These are phyloP conservation scores for Pichia sp. DNA, from an alignment of 1,139 yeast species.

Conservation along the genomic window DNA sequence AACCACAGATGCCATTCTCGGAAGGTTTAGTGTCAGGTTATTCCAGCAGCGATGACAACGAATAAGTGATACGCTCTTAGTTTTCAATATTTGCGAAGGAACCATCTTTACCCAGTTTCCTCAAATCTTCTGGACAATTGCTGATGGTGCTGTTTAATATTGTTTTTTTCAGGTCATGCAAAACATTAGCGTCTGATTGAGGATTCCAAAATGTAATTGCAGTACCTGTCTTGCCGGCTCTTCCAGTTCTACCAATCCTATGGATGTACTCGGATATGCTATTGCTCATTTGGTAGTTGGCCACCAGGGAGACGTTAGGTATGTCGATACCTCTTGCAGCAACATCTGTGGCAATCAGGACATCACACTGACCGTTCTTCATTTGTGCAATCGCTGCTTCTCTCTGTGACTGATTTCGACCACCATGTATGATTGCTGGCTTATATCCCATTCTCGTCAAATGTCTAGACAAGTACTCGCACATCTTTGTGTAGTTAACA, in stretches of 20 bases:
- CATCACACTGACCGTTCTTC: constrained; percentile 50
- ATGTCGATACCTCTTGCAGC: constrained; percentile 97
- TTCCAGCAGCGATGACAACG: constrained; percentile 6
- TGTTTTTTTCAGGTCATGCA: constrained; percentile 45
- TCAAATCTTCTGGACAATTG: constrained; percentile 47
- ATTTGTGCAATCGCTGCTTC: constrained; percentile 68
- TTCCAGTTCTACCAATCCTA: constrained; percentile 92
- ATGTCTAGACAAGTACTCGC: constrained; percentile 55
- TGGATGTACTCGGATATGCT: constrained; percentile 81
- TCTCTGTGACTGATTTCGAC: constrained; percentile 80
- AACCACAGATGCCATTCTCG: too few relatives aligned
- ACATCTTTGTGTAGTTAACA: constrained; percentile 67
- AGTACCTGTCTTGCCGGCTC: constrained; percentile 79
- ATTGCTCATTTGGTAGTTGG: constrained; percentile 79
- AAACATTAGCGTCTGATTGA: constrained; percentile 43
- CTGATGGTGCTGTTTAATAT: constrained; percentile 41
- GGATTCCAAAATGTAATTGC: constrained; percentile 65
- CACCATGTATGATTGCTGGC: constrained; percentile 73
- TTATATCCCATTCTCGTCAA: constrained; percentile 39
- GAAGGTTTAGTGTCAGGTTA: constrained; percentile 5
- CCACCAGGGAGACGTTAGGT: constrained; percentile 73
- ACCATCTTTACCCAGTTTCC: constrained; percentile 25
- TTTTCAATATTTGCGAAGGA: constrained; percentile 17
- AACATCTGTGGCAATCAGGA: constrained; percentile 87
- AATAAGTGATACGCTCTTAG: constrained; percentile 2